phyloP scores from a whole-genome alignment of 1,139 yeast species.

The Kodamaea plutei region DNA sequence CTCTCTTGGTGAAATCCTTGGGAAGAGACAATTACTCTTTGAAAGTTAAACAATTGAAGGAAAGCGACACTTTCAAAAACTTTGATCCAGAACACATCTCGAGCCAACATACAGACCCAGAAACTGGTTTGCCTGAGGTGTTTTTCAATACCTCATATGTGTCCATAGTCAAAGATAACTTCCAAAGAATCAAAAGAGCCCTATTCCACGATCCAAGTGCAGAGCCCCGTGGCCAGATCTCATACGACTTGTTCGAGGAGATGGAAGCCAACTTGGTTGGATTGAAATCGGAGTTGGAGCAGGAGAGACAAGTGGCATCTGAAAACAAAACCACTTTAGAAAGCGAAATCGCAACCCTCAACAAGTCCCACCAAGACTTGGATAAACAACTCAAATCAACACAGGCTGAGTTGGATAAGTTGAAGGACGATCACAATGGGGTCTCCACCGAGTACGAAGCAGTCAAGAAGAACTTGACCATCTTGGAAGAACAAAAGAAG shows the following conservation, averaged over 20 bases:
- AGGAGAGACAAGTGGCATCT: slow-evolving; percentile 23
- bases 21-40: slow-evolving; percentile 80
- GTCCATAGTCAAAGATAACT: slow-evolving; percentile 64
- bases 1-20: slow-evolving; percentile 60
- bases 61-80: slow-evolving; percentile 50
- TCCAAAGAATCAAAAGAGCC: slow-evolving; percentile 63
- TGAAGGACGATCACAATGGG: slow-evolving; percentile 16
- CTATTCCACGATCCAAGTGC: slow-evolving; percentile 68
- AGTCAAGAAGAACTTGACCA: slow-evolving; percentile 10
- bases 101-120: slow-evolving; percentile 43
- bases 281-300: slow-evolving; percentile 23
- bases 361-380: slow-evolving; percentile 20
- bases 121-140: slow-evolving; percentile 83
- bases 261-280: slow-evolving; percentile 40
- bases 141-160: slow-evolving; percentile 68
- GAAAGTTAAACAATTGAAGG: slow-evolving; percentile 69
- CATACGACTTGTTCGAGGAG: slow-evolving; percentile 69
- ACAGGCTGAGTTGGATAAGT: slow-evolving; percentile 26
- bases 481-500: slow-evolving; percentile 9
- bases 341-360: slow-evolving; percentile 26
- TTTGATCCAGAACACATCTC: slow-evolving; percentile 43
- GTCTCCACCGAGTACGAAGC: slow-evolving; percentile 8
- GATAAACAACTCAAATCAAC: slow-evolving; percentile 34
- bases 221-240: slow-evolving; percentile 65
- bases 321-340: slow-evolving; percentile 20